Conservation (phyloP, 441 rosid species). For the Breynia disticha region DNA sequence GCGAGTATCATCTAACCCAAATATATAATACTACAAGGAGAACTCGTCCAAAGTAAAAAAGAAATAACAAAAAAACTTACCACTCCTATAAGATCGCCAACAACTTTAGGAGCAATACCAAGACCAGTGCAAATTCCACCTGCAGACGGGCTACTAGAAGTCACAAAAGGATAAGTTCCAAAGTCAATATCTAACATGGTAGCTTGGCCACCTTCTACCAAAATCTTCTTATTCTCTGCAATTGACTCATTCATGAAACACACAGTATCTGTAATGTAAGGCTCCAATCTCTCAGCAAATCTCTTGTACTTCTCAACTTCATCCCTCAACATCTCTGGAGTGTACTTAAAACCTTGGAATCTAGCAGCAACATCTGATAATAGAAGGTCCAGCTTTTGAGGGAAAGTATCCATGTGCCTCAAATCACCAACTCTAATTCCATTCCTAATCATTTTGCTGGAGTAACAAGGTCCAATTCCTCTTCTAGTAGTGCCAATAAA, state of each 20-base stretch:
- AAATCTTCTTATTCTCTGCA: constrained; percentile 57
- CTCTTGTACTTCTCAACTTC: constrained; percentile 89
- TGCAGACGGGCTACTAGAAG: constrained; percentile 95
- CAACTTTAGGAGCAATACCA: constrained; percentile 81
- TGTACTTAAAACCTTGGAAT: constrained; percentile 56
- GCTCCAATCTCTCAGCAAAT: constrained; percentile 85
- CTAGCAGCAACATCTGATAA: constrained; percentile 74
- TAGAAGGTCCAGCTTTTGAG: constrained; percentile 73
- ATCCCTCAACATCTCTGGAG: constrained; percentile 59
- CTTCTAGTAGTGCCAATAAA: constrained; percentile 89
- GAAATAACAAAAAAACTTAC: constrained; percentile 30
- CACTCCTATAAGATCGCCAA: constrained; percentile 92
- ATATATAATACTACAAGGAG: not conserved
- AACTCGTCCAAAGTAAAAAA: not conserved
- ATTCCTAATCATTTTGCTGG: constrained; percentile 73
- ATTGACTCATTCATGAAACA: constrained; percentile 74
- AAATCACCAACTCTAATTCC: constrained; percentile 89
- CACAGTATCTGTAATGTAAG: constrained; percentile 74
- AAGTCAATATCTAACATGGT: constrained; percentile 93
- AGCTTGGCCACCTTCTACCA: constrained; percentile 99
- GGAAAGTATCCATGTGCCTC: constrained; percentile 85
- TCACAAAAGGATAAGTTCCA: constrained; percentile 96
- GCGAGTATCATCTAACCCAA: not conserved
- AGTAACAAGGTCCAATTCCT: constrained; percentile 88
- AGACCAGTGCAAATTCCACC: constrained; percentile 95